Evolutionary conservation across 2,329 filamentous ascomycete species (phyloP).

Genomic region (Dactylellina haptotyla): DNA sequence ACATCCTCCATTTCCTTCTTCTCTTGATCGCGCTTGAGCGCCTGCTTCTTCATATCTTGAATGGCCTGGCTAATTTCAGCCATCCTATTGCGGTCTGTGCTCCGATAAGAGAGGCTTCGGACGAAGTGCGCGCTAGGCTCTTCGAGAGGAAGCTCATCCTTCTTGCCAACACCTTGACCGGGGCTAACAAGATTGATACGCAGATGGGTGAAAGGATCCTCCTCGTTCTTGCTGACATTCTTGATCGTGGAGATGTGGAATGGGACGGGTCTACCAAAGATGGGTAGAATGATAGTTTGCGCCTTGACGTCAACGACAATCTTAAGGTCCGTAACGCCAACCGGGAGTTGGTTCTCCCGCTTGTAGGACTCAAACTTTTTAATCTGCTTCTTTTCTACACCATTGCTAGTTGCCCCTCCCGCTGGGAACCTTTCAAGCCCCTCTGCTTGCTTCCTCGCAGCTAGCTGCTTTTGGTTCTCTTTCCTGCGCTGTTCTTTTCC

Average conservation of each 20-base stretch:
- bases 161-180: constrained; percentile 94
- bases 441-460: constrained; percentile 86
- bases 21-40: constrained; percentile 91
- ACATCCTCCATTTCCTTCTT: constrained; percentile 99
- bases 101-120: constrained; percentile 92
- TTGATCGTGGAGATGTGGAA: constrained; percentile 99
- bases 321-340: constrained; percentile 82
- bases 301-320: constrained; percentile 93
- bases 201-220: constrained; percentile 91
- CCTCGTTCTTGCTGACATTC: constrained; percentile 96
- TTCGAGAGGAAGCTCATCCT: constrained; percentile 92
- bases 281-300: constrained; percentile 87
- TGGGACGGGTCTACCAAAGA: constrained; percentile 96
- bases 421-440: constrained; percentile 87
- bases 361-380: constrained; percentile 99
- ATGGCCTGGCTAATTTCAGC: constrained; percentile 92
- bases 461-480: constrained; percentile 90
- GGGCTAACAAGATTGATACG: constrained; percentile 98
- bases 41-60: constrained; percentile 93
- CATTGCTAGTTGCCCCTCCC: constrained; percentile 75
- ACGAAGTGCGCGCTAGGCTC: constrained; percentile 96
- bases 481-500: constrained; percentile 86
- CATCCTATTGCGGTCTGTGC: constrained; percentile 86
- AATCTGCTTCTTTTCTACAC: constrained; percentile 95
- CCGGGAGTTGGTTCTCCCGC: constrained; percentile 90